These are phyloP conservation scores for Aspergillus tamarii DNA, from an alignment of 2,329 filamentous ascomycete genomes.

Conservation along the genomic window DNA sequence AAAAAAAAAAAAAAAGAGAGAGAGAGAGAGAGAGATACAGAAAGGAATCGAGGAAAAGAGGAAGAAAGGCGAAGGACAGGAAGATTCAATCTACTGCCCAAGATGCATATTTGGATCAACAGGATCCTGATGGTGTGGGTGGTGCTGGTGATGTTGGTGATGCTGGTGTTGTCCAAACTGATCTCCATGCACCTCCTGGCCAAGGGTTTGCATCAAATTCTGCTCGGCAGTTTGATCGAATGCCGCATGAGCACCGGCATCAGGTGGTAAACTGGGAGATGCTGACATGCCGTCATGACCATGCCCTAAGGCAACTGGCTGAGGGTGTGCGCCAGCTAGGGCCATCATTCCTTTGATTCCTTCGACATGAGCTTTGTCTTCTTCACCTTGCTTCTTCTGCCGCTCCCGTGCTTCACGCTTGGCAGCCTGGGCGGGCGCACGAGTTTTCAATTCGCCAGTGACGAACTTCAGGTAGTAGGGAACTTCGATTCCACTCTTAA, in stretches of 20 bases:
- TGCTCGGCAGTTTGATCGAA: slow-evolving; percentile 47
- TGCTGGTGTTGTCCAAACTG: slow-evolving; percentile 38
- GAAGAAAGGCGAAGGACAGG: background rate
- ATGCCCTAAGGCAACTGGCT: slow-evolving; percentile 31
- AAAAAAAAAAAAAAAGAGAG: too few species aligned
- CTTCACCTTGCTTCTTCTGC: slow-evolving; percentile 49
- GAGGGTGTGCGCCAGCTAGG: slow-evolving; percentile 46
- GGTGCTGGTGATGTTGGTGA: slow-evolving; percentile 31
- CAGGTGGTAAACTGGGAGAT: slow-evolving; percentile 39
- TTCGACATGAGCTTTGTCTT: slow-evolving; percentile 52
- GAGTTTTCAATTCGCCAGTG: slow-evolving; percentile 85
- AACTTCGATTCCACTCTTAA: slow-evolving; percentile 90
- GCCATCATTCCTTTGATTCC: slow-evolving; percentile 53
- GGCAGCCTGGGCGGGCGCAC: slow-evolving; percentile 68
- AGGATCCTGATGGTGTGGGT: slow-evolving; percentile 31
- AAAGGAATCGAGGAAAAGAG: background rate
- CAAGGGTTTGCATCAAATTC: slow-evolving; percentile 48
- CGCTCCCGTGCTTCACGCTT: slow-evolving; percentile 53
- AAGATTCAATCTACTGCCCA: slow-evolving; percentile 27
- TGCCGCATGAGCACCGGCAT: slow-evolving; percentile 34
- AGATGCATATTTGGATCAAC: slow-evolving; percentile 42
- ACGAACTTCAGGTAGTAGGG: slow-evolving; percentile 85
- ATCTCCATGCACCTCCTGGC: slow-evolving; percentile 45
- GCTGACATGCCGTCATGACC: slow-evolving; percentile 43
- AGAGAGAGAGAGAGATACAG: background rate